A percentile compares a stretch with the other conserved stretches of the same genome.
Evolutionary conservation across 2,329 filamentous ascomycete species (phyloP).

Genomic region (Rutstroemia sp.): DNA sequence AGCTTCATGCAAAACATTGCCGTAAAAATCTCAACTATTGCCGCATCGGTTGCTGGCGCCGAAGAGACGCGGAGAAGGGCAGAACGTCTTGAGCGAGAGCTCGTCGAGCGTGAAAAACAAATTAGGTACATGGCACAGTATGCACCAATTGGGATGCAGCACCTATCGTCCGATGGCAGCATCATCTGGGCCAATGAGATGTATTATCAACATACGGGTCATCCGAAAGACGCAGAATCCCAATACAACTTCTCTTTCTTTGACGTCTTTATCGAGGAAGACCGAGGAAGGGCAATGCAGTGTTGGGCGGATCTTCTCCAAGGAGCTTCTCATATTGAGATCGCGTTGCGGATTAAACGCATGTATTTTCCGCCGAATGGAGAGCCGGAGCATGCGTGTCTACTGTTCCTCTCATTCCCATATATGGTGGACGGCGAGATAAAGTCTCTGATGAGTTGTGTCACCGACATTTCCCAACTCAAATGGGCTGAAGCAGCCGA

Average conservation of each 20-base stretch:
- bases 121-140: slow-evolving; percentile 26
- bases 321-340: slow-evolving; percentile 18
- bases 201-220: slow-evolving; percentile 21
- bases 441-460: slow-evolving; percentile 23
- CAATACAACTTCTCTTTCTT: slow-evolving; percentile 19
- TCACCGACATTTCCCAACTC: slow-evolving; percentile 25
- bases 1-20: slow-evolving; percentile 23
- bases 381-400: slow-evolving; percentile 20
- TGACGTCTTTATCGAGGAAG: slow-evolving; percentile 20
- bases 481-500: slow-evolving; percentile 25
- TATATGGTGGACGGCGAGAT: slow-evolving; percentile 20
- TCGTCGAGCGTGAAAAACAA: slow-evolving; percentile 13
- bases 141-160: slow-evolving; percentile 25
- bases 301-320: slow-evolving; percentile 18
- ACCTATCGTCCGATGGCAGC: slow-evolving; percentile 19
- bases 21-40: slow-evolving; percentile 19
- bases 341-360: slow-evolving; percentile 21
- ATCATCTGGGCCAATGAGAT: slow-evolving; percentile 25
- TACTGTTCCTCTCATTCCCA: slow-evolving; percentile 18
- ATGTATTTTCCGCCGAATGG: slow-evolving; percentile 23
- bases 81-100: slow-evolving; percentile 9
- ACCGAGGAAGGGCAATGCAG: slow-evolving; percentile 12
- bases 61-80: slow-evolving; percentile 13
- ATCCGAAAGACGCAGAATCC: slow-evolving; percentile 10
- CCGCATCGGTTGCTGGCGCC: slow-evolving; percentile 17